Base-by-base conservation (phyloP, 805 yeast genomes). In the Lachancea quebecensis region DNA sequence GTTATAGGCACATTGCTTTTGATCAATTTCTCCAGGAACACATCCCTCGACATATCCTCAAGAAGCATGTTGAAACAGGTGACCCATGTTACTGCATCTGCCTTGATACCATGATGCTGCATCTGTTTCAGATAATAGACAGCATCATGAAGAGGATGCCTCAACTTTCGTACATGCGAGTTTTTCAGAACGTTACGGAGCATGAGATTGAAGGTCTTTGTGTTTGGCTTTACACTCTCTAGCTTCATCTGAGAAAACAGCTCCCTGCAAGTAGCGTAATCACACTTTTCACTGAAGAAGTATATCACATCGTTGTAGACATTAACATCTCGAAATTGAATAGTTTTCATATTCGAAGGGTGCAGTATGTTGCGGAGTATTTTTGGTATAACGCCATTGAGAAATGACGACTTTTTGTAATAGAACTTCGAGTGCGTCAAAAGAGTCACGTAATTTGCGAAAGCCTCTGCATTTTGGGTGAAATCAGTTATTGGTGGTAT, bases 241-340 rank as follows among this genome's bases (percentile, higher is more conserved):
- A 58, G 41, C 34, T 58, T 61, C 73, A 75, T 70, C 50, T 72
- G 73, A 1, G 61, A 58, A 33, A 72, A 57, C 2, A 69, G 52
- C 40, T 68, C 70, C 37, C 69, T 59, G 48, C 74, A 65, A 2
- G 70, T 60, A 0, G 70, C 69, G 38, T 68, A 58, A 53, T 75
- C 76, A 48, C 60, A 59, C 35, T 60, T 62, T 14, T 51, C 47
- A 15, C 67, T 57, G 50, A 65, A 73, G 52, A 60, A 73, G 41
- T 62, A 67, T 1, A 76, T 64, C 12, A 62, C 53, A 46, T 65
- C 64, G 48, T 72, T 72, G 50, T 58, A 73, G 2, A 63, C 50
- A 7, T 59, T 50, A 1, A 65, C 48, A 10, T 62, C 59, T 31
- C 67, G 54, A n/a, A 67, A 50, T 2, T 52, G 52, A 2, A 57